phyloP scores from a whole-genome alignment of 768 basidiomycete species.

The Mycena alexandri region DNA sequence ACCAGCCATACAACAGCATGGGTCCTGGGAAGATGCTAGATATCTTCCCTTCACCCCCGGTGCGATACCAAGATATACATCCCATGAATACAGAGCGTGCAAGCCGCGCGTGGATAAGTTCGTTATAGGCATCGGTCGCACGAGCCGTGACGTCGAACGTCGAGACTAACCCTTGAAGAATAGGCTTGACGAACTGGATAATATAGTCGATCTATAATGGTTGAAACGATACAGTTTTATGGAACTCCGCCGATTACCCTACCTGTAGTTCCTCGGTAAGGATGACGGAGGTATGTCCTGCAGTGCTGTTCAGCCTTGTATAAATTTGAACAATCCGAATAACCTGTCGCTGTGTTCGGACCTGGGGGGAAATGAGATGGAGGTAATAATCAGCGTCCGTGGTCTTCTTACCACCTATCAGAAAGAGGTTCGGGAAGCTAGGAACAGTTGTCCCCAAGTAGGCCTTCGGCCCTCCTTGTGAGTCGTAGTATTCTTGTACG shows the following conservation, averaged over 20 bases:
- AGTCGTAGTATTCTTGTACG: slow-evolving; percentile 55
- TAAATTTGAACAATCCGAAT: background rate
- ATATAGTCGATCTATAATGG: slow-evolving; percentile 1
- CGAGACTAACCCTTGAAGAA: slow-evolving; percentile 1
- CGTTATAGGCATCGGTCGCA: slow-evolving; percentile 29
- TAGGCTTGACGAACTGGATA: slow-evolving; percentile 3
- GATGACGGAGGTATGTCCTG: slow-evolving; percentile 43
- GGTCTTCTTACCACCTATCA: slow-evolving; percentile 50
- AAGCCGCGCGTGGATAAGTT: slow-evolving; percentile 8
- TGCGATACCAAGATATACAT: slow-evolving; percentile 58
- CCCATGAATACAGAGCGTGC: slow-evolving; percentile 36
- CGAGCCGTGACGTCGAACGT: slow-evolving; percentile 4
- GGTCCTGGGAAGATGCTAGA: slow-evolving; percentile 56
- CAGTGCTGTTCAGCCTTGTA: background rate
- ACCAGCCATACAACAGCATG: slow-evolving; percentile 49
- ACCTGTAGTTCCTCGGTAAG: slow-evolving; percentile 36
- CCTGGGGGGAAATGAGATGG: background rate
- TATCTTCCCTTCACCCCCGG: slow-evolving; percentile 51
- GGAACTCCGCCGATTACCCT: background rate
- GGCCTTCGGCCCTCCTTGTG: slow-evolving; percentile 56
- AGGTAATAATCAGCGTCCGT: slow-evolving; percentile 51
- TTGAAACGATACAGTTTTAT: too few relatives aligned
- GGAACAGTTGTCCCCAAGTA: slow-evolving; percentile 59
- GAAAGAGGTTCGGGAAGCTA: slow-evolving; percentile 62
- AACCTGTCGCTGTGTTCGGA: too few relatives aligned